These are phyloP conservation scores for Monilinia polystroma DNA, from an alignment of 2,329 filamentous ascomycete genomes.

Conservation along the genomic window DNA sequence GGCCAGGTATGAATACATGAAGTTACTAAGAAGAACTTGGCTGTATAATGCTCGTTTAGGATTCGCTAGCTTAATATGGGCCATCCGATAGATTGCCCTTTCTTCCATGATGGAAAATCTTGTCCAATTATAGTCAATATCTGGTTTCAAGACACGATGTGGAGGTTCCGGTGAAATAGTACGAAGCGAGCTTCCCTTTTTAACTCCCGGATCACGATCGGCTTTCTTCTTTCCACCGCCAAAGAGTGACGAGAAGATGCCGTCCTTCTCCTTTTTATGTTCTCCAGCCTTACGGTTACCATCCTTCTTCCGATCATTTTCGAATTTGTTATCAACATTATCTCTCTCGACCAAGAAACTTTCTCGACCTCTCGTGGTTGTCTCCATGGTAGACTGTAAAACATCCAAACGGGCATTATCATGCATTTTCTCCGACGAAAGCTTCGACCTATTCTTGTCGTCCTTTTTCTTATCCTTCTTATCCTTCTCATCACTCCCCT, in stretches of 20 bases:
- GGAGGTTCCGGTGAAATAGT: conserved; percentile 79
- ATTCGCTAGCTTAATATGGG: conserved; percentile 98
- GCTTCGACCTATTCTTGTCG: conserved; percentile 61
- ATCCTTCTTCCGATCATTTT: conserved; percentile 82
- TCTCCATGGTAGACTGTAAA: conserved; percentile 83
- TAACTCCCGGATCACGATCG: conserved; percentile 70
- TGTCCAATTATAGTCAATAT: conserved; percentile 95
- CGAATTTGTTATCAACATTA: conserved; percentile 65
- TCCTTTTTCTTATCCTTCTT: conserved; percentile 66
- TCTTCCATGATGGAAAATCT: conserved; percentile 94
- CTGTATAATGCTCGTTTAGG: conserved; percentile 87
- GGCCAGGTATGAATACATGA: conserved; percentile 98
- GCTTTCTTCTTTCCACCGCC: conserved; percentile 85
- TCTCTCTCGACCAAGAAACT: conserved; percentile 82
- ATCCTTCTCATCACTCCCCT: conserved; percentile 71
- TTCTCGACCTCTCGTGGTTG: conserved; percentile 67
- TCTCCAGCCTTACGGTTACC: conserved; percentile 69
- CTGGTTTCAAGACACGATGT: conserved; percentile 71
- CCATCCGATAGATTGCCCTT: conserved; percentile 96
- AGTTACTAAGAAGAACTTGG: conserved; percentile 95
- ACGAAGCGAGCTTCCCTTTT: conserved; percentile 70
- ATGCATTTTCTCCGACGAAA: conserved; percentile 57
- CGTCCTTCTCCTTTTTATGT: conserved; percentile 87
- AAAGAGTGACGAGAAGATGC: conserved; percentile 92
- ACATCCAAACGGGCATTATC: conserved; percentile 84